Percentiles rank a stretch among this genome's conserved stretches.
Evolutionary conservation across 2,329 filamentous ascomycete species (phyloP).

Genomic region (Stemphylium beticola): DNA sequence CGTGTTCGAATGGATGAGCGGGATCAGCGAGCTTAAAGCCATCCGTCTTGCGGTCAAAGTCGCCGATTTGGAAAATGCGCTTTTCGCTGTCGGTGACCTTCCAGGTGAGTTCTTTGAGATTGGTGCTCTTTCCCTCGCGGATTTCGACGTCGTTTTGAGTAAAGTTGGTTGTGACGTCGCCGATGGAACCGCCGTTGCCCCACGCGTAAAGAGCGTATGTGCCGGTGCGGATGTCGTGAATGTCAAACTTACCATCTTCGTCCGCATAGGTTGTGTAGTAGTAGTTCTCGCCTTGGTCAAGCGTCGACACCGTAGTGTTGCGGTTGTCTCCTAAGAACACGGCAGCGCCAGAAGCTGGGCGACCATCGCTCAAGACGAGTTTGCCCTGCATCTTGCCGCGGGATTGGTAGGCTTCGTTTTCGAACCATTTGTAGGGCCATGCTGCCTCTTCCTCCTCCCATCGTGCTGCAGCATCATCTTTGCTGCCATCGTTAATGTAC

Average conservation of each 20-base stretch:
- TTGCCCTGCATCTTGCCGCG: constrained; percentile 56
- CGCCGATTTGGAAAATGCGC: constrained; percentile 58
- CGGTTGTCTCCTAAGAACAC: constrained; percentile 60
- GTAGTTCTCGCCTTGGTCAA: constrained; percentile 57
- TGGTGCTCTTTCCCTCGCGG: constrained; percentile 39
- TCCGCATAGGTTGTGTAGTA: constrained; percentile 60
- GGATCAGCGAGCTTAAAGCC: constrained; percentile 54
- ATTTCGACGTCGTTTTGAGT: constrained; percentile 52
- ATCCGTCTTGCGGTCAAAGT: constrained; percentile 55
- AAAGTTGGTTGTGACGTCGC: constrained; percentile 55
- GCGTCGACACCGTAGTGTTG: constrained; percentile 52
- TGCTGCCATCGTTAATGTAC: constrained; percentile 57
- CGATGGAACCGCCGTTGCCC: constrained; percentile 55
- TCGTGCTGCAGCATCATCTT: constrained; percentile 50
- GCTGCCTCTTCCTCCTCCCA: constrained; percentile 50
- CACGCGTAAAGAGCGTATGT: constrained; percentile 59
- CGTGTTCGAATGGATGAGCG: constrained; percentile 53
- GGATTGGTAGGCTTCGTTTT: constrained; percentile 56
- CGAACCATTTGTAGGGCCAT: constrained; percentile 60
- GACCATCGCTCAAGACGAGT: constrained; percentile 56
- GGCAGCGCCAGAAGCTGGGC: constrained; percentile 56
- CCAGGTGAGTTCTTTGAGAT: constrained; percentile 53
- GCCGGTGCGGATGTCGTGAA: constrained; percentile 53
- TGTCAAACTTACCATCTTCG: constrained; percentile 51
- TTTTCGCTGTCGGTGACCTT: constrained; percentile 43